These are phyloP conservation scores for Pseudoturritis turrita DNA, from an alignment of 345 rosid genomes.

Conservation along the genomic window DNA sequence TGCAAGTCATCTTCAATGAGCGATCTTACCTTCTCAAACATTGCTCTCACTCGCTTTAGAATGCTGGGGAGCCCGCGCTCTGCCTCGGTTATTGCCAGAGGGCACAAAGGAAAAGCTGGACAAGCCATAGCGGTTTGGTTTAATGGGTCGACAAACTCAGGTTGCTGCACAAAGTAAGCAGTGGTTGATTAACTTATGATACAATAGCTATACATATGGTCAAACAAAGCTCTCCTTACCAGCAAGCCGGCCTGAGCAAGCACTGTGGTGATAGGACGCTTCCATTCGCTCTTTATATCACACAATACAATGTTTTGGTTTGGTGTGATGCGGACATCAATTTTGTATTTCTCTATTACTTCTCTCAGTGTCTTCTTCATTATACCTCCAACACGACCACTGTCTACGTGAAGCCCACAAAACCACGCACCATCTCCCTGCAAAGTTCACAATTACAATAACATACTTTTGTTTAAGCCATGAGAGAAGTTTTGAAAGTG, in stretches of 20 bases:
- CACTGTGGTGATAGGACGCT: conserved; percentile 67
- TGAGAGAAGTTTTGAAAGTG: neutral
- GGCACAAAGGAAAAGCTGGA: conserved; percentile 95
- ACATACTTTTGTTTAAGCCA: neutral
- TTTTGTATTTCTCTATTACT: conserved; percentile 83
- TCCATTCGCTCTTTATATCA: conserved; percentile 78
- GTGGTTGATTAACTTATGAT: neutral
- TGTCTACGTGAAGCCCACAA: conserved; percentile 90
- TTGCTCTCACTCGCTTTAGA: conserved; percentile 82
- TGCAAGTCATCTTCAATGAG: neutral
- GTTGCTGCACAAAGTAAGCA: conserved; percentile 47
- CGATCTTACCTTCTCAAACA: conserved; percentile 76
- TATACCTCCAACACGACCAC: conserved; percentile 84
- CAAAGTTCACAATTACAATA: conserved; percentile 15
- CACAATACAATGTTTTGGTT: conserved; percentile 90
- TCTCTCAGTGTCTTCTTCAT: conserved; percentile 90
- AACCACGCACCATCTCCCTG: conserved; percentile 86
- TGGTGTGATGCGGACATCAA: conserved; percentile 81
- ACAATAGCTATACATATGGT: neutral
- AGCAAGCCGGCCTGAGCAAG: conserved; percentile 94
- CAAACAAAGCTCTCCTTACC: conserved; percentile 42
- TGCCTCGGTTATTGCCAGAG: conserved; percentile 95
- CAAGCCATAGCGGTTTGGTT: conserved; percentile 98
- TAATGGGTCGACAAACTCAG: conserved; percentile 81
- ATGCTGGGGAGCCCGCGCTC: conserved; percentile 92